Percentiles rank a stretch among this genome's conserved stretches.
phyloP scores from a whole-genome alignment of 768 basidiomycete species.

The Pholiota molesta region DNA sequence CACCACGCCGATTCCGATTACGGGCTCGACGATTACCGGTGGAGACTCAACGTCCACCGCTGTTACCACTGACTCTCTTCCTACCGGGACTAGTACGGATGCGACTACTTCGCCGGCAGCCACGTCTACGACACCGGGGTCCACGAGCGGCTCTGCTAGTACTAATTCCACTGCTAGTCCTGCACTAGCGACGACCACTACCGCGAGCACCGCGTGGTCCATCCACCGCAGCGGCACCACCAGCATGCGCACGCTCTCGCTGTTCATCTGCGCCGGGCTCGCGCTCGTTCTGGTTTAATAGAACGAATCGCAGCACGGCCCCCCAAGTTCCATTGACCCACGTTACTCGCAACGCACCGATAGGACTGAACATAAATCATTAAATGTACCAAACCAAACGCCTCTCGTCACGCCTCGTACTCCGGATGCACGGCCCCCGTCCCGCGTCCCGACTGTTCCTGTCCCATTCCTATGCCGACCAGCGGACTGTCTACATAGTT shows the following conservation, averaged over 20 bases:
- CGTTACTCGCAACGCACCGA: background rate
- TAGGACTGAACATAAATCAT: too few relatives aligned
- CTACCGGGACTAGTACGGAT: constrained; percentile 16
- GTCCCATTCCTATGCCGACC: too few relatives aligned
- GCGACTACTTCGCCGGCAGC: constrained; percentile 10
- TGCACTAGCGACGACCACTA: too few relatives aligned
- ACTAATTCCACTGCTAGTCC: too few relatives aligned
- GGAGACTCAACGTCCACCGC: constrained; percentile 18
- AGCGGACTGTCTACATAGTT: too few relatives aligned
- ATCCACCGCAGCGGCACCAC: constrained; percentile 10
- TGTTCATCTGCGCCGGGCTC: constrained; percentile 21
- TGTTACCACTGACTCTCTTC: constrained; percentile 16
- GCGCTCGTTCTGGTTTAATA: constrained; percentile 21
- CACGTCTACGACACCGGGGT: constrained; percentile 22
- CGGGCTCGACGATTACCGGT: constrained; percentile 31
- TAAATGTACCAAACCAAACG: too few relatives aligned
- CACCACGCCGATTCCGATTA: constrained; percentile 34
- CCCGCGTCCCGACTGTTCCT: too few relatives aligned
- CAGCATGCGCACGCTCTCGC: constrained; percentile 16
- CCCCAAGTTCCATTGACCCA: background rate
- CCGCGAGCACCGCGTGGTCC: constrained; percentile 32
- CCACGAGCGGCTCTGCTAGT: too few relatives aligned
- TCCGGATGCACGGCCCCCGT: too few relatives aligned
- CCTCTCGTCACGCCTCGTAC: too few relatives aligned
- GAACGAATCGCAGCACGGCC: background rate